Base-by-base conservation (phyloP, 176 grass and related monocot genomes). In the Oryza meyeriana region DNA sequence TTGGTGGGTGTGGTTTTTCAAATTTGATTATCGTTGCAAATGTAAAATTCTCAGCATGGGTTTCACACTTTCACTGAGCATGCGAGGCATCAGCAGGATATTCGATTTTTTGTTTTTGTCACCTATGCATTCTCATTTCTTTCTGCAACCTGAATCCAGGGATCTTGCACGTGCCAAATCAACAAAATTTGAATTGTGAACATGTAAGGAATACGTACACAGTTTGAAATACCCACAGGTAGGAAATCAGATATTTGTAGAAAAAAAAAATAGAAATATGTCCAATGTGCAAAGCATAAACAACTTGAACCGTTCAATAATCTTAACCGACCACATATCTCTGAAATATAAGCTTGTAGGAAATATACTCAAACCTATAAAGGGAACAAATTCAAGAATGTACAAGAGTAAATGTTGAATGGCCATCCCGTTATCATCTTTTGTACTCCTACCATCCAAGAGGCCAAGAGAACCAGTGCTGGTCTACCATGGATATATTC, bases 31-130 rank as follows among this genome's bases (percentile, higher is more conserved):
- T 22, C 32, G 30, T 81, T 55, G n/a, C 42, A 65, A 66, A 78
- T 67, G 41, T 79, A 68, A 25, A 59, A 66, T 78, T 78, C 4
- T 66, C 8, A 25, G 72, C 24, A 36, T 72, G 35, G 14, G 12
- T 78, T 72, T 86, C n/a, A 59, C 55, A 36, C 35, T 36, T 36
- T 59, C 61, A 82, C 17, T 81, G 72, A 76, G 78, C 22, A 73
- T 82, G 65, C 31, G 44, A 18, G 28, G 5, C 39, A 73, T 38
- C 12, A 28, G 34, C 66, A 72, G 22, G 83, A 66, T 81, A 44
- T 73, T 73, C 28, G 0, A 35, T 40, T 65, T 55, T 34, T 72
- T 79, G 47, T 12, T 14, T 2, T 58, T 59, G 66, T 17, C 66
- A 71, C 44, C 13, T 26, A 12, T 10, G 32, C 58, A 48, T 50